Evolutionary conservation across 2,329 filamentous ascomycete species (phyloP).

Genomic region (Knufia petricola): DNA sequence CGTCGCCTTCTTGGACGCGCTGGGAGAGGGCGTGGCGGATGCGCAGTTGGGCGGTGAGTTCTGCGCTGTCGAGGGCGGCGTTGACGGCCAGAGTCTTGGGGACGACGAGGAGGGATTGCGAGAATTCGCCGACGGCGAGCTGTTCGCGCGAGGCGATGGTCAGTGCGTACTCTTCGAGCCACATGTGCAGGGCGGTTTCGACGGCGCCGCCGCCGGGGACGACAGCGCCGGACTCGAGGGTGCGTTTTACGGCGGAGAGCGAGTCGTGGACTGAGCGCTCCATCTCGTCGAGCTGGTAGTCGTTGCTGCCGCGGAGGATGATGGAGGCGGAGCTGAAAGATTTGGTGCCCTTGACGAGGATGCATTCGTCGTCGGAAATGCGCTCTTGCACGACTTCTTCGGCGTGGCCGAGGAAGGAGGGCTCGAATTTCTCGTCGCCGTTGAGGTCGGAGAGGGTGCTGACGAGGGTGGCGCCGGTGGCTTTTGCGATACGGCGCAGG

Average conservation of each 20-base stretch:
- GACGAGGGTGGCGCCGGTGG: constrained; percentile 85
- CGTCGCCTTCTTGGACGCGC: constrained; percentile 74
- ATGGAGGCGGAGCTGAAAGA: constrained; percentile 88
- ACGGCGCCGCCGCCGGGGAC: constrained; percentile 94
- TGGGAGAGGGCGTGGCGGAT: constrained; percentile 91
- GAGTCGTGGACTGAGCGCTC: constrained; percentile 97
- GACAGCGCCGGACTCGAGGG: constrained; percentile 90
- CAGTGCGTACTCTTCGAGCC: constrained; percentile 95
- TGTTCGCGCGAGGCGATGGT: constrained; percentile 95
- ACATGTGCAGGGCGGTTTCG: constrained; percentile 98
- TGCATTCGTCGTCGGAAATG: constrained; percentile 98
- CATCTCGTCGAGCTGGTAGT: constrained; percentile 97
- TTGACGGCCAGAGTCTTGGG: constrained; percentile 96
- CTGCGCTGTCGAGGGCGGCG: constrained; percentile 89
- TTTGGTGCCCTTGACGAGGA: constrained; percentile 92
- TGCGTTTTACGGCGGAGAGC: constrained; percentile 91
- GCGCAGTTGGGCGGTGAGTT: constrained; percentile 89
- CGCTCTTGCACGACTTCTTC: constrained; percentile 97
- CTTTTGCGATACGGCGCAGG: constrained; percentile 86
- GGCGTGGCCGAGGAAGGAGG: constrained; percentile 77
- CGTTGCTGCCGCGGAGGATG: constrained; percentile 89
- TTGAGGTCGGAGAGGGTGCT: constrained; percentile 93
- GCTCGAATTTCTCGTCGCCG: constrained; percentile 92
- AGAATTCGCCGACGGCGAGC: constrained; percentile 94
- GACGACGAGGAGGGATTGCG: constrained; percentile 84